Percentiles rank a stretch among this genome's conserved stretches.
Conservation (phyloP, 768 basidiomycete genomes). For the Lactarius akahatsu region DNA sequence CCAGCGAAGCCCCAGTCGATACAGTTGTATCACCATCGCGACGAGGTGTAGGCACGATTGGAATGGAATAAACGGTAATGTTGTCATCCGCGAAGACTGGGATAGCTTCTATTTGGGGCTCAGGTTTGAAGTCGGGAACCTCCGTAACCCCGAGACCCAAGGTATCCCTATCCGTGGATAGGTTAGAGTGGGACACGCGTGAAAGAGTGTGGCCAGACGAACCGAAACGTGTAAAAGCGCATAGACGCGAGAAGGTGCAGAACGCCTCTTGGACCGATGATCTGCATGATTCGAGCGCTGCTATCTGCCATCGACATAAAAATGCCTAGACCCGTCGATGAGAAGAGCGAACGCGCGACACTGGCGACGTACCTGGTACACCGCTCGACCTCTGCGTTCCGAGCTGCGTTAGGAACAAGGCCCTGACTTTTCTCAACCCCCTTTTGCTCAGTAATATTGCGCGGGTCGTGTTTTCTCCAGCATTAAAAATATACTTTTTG, state of each 20-base stretch:
- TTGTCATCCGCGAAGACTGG: conserved; percentile 63
- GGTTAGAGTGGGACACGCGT: not conserved
- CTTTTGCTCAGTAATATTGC: conserved; percentile 66
- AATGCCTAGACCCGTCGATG: conserved; percentile 47
- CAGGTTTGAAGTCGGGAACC: conserved; percentile 36
- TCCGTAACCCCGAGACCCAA: conserved; percentile 50
- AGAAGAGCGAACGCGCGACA: not conserved
- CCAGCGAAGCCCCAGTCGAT: not conserved
- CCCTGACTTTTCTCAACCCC: conserved; percentile 65
- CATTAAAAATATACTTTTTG: conserved; percentile 87
- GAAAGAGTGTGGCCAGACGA: conserved; percentile 26
- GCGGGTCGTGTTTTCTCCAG: conserved; percentile 76
- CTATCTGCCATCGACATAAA: conserved; percentile 81
- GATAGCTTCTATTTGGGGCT: conserved; percentile 33
- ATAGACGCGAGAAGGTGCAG: conserved; percentile 68
- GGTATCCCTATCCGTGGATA: conserved; percentile 43
- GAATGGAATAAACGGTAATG: conserved; percentile 62
- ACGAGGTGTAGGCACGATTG: conserved; percentile 36
- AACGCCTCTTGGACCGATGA: conserved; percentile 76
- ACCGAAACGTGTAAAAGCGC: conserved; percentile 70
- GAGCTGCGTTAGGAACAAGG: conserved; percentile 70
- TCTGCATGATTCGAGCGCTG: conserved; percentile 51
- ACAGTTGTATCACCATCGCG: not conserved
- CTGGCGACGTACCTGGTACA: conserved; percentile 57
- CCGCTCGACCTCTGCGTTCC: conserved; percentile 65